phyloP scores from a whole-genome alignment of 441 rosid genomes.

The Lepidium campestre region DNA sequence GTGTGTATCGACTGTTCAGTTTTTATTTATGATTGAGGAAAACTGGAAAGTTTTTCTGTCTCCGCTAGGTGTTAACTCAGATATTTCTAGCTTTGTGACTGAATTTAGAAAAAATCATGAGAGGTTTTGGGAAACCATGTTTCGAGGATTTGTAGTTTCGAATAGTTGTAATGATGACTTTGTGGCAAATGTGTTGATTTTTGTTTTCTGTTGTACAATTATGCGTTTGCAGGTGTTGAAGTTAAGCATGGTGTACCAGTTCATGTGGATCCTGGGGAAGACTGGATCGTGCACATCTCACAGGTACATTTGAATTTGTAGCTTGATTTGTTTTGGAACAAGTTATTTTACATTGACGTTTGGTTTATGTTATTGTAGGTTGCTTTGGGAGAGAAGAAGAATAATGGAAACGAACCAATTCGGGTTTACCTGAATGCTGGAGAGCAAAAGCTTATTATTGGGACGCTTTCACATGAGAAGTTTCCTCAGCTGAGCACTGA shows the following conservation, averaged over 20 bases:
- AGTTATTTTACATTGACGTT: background rate
- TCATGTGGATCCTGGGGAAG: constrained; percentile 33
- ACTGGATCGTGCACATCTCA: constrained; percentile 55
- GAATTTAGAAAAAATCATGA: no score
- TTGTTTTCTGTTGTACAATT: background rate
- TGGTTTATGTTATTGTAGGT: constrained; percentile 33
- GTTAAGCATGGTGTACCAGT: constrained; percentile 50
- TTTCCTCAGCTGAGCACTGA: constrained; percentile 61
- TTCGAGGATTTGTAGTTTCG: background rate
- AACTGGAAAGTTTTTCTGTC: background rate
- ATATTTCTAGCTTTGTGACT: background rate
- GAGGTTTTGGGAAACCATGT: background rate
- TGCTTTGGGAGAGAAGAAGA: constrained; percentile 58
- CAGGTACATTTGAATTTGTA: constrained; percentile 37
- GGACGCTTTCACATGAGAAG: constrained; percentile 59
- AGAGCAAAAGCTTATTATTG: constrained; percentile 52
- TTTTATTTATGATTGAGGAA: background rate
- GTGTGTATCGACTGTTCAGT: background rate
- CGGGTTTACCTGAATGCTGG: constrained; percentile 35
- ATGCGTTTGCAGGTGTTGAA: constrained; percentile 56
- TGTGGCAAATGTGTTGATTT: background rate
- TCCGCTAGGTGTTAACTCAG: background rate
- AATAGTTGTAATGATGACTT: background rate
- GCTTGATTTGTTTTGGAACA: background rate
- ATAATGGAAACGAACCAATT: constrained; percentile 37